Percentiles rank a stretch among this genome's conserved stretches.
These are phyloP conservation scores for Anacardium occidentale DNA, from an alignment of 345 rosid species.

Conservation along the genomic window DNA sequence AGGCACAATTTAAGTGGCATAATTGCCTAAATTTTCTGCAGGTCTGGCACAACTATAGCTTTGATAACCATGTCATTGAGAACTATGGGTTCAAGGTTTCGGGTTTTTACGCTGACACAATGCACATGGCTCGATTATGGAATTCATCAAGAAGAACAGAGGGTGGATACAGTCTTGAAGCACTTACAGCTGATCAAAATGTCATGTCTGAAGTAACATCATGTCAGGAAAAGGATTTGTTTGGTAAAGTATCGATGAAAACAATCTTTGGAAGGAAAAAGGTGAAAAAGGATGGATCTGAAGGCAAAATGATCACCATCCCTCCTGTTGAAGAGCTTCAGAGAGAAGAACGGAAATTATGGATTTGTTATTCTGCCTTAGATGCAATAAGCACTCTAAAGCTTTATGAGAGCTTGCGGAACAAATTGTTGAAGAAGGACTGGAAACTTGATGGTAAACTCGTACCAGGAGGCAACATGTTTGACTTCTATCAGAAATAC, in stretches of 20 bases:
- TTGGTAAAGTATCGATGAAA: constrained; percentile 92
- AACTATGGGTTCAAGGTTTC: constrained; percentile 71
- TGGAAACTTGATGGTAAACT: constrained; percentile 65
- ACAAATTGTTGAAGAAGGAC: constrained; percentile 40
- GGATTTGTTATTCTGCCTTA: constrained; percentile 92
- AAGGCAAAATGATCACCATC: constrained; percentile 63
- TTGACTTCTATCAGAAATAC: constrained; percentile 69
- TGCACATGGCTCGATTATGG: constrained; percentile 99
- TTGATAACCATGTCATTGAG: constrained; percentile 79
- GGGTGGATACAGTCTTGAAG: constrained; percentile 97
- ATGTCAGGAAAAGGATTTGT: constrained; percentile 47
- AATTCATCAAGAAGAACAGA: constrained; percentile 73
- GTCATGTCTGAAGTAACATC: constrained; percentile 49
- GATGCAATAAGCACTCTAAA: constrained; percentile 88
- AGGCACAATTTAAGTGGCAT: constrained; percentile 9
- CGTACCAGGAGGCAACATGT: constrained; percentile 49
- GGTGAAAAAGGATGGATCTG: constrained; percentile 83
- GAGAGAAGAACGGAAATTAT: constrained; percentile 60
- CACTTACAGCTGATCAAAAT: constrained; percentile 66
- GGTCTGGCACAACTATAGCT: constrained; percentile 99
- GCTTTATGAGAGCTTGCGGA: constrained; percentile 72
- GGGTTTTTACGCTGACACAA: constrained; percentile 96
- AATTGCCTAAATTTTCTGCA: constrained; percentile 28
- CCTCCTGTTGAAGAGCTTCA: constrained; percentile 91
- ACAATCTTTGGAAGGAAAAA: constrained; percentile 78